Evolutionary conservation across 805 yeast genomes (phyloP), one percentile per base, ranked within the genome.

Genomic region (Ogataea pini): DNA sequence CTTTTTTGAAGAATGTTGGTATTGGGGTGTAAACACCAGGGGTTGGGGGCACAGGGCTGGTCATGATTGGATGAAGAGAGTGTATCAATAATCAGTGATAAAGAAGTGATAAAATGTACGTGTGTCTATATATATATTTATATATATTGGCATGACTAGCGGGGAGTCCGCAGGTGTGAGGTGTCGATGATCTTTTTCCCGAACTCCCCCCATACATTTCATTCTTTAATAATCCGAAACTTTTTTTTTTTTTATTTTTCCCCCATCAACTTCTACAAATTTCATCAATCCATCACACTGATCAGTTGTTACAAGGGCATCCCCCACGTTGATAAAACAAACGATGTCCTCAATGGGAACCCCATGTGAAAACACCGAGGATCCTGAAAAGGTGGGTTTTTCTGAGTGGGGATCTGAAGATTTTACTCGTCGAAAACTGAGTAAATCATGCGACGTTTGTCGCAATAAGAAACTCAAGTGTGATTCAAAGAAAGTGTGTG

Each of bases 21-120:
- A 72, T 67, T 25, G 83, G 83, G 9, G 80, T 75, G 64, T 79
- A 79, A 33, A 79, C 67, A 31, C 79, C 79, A 44, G 71, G 61
- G 4, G 48, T 49, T 33, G 71, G 68, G 9, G 71, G 64, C 3
- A 14, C n/a, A 13, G 32, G 64, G 7, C 20, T n/a, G 32, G 33
- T 8, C 34, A 31, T 31, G 34, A 4, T 16, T n/a, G 17, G 18
- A n/a, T 31, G 18, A n/a, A n/a, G 9, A 4, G 31, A 7, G 9
- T 28, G 7, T 8, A 4, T 28, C 5, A 12, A 10, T 28, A 10
- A 28, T 28, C 31, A 10, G n/a, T 28, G 31, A 14, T 28, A 10
- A 10, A 24, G 9, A 12, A 28, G 31, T 28, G 9, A 6, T 12
- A 6, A 28, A 8, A 28, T 10, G 13, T 7, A 7, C 31, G 13